Evolutionary conservation across 192 early-diverging fungal species (phyloP), one percentile per base, ranked within the genome.

Genomic region (Coemansia sp.): DNA sequence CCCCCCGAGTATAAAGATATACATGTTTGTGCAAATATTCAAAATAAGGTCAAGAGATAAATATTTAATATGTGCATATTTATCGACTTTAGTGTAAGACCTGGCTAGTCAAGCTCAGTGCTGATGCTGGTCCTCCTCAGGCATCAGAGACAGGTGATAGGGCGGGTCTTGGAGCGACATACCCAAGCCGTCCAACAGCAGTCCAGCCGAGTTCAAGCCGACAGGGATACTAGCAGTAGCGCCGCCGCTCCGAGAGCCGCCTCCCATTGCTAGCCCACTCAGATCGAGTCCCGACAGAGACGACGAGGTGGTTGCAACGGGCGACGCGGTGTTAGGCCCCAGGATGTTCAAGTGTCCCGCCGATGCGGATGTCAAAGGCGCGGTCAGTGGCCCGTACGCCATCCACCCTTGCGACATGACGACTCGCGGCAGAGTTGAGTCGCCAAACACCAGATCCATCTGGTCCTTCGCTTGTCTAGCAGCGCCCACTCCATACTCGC

Each of bases 351-450:
- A 28, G 35, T 38, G 35, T 9, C 48, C 48, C n/a, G 28, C 13
- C 14, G 47, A 55, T 23, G 14, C 18, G 4, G 38, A 21, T 16
- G 68, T 50, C 41, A 74, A 47, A 21, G 77, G 77, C 36, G 38
- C 77, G 3, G 77, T 74, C 48, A 74, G 50, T n/a, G 77, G 65
- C 0, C 77, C 77, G 7, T 60, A 63, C 6, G 68, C 6, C 34
- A 59, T 41, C 77, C 77, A 79, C 12, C 65, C 71, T 58, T 70
- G 77, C 26, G 76, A 65, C 58, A 62, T 72, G 34, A 63, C 58
- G 21, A 65, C 38, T 18, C 65, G 66, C 9, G 61, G 69, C 33
- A 65, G 13, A 36, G 37, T 42, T 5, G 60, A n/a, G 14, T 63
- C 70, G 36, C 47, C 62, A 28, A 79, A 65, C 14, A 50, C 64